Evolutionary conservation across 805 yeast species (phyloP).

Genomic region (Barnettozyma vustinii): DNA sequence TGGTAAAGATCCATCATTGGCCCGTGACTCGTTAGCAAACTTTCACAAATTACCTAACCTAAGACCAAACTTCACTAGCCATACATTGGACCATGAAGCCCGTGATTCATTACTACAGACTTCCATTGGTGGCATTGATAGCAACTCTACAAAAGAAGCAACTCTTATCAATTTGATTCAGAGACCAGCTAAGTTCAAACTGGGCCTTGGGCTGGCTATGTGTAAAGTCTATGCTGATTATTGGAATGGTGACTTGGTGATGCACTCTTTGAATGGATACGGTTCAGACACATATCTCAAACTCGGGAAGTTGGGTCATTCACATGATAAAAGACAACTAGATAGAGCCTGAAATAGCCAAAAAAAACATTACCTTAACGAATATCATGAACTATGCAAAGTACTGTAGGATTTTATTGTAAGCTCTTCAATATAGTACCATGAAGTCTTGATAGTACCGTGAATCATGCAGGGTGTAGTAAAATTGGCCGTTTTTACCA

Average conservation of each 20-base stretch:
- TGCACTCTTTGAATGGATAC: conserved; percentile 82
- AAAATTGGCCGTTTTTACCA: too few relatives aligned
- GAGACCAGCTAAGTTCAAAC: conserved; percentile 66
- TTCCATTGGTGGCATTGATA: conserved; percentile 35
- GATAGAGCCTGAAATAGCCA: conserved; percentile 51
- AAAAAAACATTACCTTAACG: not conserved
- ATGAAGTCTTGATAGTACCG: too few relatives aligned
- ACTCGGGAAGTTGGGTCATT: conserved; percentile 71
- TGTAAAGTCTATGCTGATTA: conserved; percentile 91
- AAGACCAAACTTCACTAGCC: conserved; percentile 4
- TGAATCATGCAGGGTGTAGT: too few relatives aligned
- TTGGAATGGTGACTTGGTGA: conserved; percentile 88
- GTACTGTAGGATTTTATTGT: too few relatives aligned
- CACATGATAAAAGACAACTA: conserved; percentile 56
- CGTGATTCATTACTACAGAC: conserved; percentile 31
- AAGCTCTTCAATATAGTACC: too few relatives aligned
- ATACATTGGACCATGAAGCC: conserved; percentile 23
- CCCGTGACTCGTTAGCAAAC: conserved; percentile 52
- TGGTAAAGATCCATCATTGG: conserved; percentile 61
- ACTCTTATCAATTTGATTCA: conserved; percentile 62
- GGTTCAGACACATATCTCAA: conserved; percentile 87
- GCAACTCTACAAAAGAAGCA: conserved; percentile 24
- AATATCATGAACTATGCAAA: not conserved
- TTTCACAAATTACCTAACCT: conserved; percentile 70
- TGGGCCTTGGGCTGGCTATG: conserved; percentile 90